Conservation (phyloP, 2,329 filamentous ascomycete genomes). For the Fusarium bulbicola region DNA sequence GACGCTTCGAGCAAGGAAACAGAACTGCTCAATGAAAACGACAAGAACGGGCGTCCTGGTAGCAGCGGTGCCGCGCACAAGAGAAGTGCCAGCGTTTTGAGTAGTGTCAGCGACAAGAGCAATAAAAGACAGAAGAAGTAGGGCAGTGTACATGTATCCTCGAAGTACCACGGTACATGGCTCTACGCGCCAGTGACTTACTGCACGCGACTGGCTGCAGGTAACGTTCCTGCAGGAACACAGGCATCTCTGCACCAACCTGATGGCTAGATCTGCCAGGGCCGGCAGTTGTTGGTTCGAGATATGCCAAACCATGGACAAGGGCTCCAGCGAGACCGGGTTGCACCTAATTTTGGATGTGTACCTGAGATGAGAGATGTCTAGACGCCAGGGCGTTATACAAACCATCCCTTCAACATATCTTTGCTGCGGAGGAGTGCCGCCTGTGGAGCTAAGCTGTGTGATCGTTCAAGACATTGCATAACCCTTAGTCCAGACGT, state of each 20-base stretch:
- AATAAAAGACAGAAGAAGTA: slow-evolving; percentile 65
- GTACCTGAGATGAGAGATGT: slow-evolving; percentile 1
- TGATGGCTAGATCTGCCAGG: slow-evolving; percentile 14
- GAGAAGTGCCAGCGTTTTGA: slow-evolving; percentile 84
- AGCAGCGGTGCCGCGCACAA: slow-evolving; percentile 66
- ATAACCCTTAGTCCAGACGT: slow-evolving; percentile 11
- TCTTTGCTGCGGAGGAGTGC: slow-evolving; percentile 20
- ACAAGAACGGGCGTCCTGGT: slow-evolving; percentile 46
- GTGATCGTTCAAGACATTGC: slow-evolving; percentile 28
- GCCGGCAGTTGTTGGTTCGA: slow-evolving; percentile 28
- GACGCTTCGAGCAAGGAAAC: slow-evolving; percentile 26
- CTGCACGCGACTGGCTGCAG: slow-evolving; percentile 7
- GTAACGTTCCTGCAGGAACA: slow-evolving; percentile 26
- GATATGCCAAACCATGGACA: slow-evolving; percentile 17
- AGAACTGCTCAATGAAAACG: slow-evolving; percentile 37
- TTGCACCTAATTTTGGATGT: slow-evolving; percentile 4
- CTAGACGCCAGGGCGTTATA: not conserved
- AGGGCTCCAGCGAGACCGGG: slow-evolving; percentile 9
- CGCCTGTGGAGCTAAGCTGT: slow-evolving; percentile 8
- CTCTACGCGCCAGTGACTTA: slow-evolving; percentile 28
- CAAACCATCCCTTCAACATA: slow-evolving; percentile 6
- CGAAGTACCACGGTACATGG: slow-evolving; percentile 36
- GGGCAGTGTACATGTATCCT: slow-evolving; percentile 17
- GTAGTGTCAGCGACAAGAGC: slow-evolving; percentile 72
- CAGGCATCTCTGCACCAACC: slow-evolving; percentile 7